Evolutionary conservation across 1,284 basidiomycete species (phyloP), one percentile per base, ranked within the genome.

Genomic region (Ustilago cynodontis): DNA sequence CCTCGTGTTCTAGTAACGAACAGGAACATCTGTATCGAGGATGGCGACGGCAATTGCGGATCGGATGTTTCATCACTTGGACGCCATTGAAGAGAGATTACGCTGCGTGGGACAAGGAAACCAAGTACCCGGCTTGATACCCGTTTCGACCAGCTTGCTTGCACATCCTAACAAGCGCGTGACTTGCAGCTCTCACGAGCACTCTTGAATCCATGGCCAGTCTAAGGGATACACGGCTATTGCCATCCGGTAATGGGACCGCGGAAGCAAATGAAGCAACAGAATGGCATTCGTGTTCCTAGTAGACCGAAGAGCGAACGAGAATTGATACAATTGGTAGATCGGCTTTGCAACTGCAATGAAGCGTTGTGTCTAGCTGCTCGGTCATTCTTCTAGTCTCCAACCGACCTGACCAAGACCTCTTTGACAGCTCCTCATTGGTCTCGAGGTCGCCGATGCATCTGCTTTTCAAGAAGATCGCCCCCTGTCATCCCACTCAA

Each of bases 101-200:
- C 14, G 3, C 9, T 37, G 35, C 7, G 14, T 37, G 35, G 35
- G 14, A 8, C 9, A 37, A 37, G 14, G 43, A 13, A 45, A 45
- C 16, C 43, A 45, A 45, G 43, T 45, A 45, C 7, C 43, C 43
- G 43, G 43, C 43, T 45, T 45, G 43, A 45, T 45, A 45, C 43
- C 43, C 43, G 43, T 22, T 20, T 20, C 22, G 13, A 33, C 31
- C 13, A 45, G 13, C 7, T 45, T 3, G 43, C 16, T 37, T 3
- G 35, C 14, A 37, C 8, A 37, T 37, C 6, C 14, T 37, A 13
- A 14, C 9, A 37, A 37, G 14, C 35, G 35, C 35, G 35, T 13
- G 9, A 37, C 35, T 37, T 37, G 3, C 35, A 9, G 14, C 35
- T 37, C 14, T 6, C 35, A 6, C 31, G 35, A 37, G 35, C 35